Base-by-base conservation (phyloP, 164 flowering plant species). In the Tetracentron sinense region DNA sequence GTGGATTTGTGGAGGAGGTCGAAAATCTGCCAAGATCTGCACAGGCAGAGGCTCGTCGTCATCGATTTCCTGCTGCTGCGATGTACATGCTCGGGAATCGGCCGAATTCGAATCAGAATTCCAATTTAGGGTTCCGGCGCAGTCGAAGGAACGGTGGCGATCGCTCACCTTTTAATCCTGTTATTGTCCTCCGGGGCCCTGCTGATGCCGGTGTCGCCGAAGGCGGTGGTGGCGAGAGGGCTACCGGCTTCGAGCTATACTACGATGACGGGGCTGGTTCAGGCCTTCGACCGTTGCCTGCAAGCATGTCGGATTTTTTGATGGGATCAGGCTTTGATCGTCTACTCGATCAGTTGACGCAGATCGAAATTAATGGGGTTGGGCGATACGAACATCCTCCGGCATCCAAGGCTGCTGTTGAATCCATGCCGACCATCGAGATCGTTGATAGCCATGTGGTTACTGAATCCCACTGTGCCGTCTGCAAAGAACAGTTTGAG, bases 281-380 rank as follows among this genome's bases (percentile, higher is more conserved):
- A 6, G 96, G 93, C 0, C 78, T 91, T 15, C 77, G 83, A 1
- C 94, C 94, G 0, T 63, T 91, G 51, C 97, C 97, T 20, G 61
- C 84, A 4, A 74, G 75, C 46, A 78, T 90, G 80, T 82, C 90
- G 25, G 90, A 85, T 72, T 79, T 83, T 27, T 52, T 88, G 59
- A 77, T 86, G 83, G 95, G 89, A 0, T 82, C 90, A n/a, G 95
- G 97, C 0, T 86, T 88, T 52, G 90, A 90, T 21, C 75, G 87
- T 49, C 55, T 90, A 10, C 78, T 88, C 0, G 92, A 83, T 47
- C 92, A 85, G 64, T 68, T 90, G 3, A 59, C 89, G 0, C 90
- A 88, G 80, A 74, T 88, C 30, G 97, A 84, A 64, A 53, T 80
- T 21, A 78, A 75, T 51, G 83, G 84, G 0, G 59, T 80, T 19